Evolutionary conservation across 805 yeast genomes (phyloP).

Genomic region (Barnettozyma sp.): DNA sequence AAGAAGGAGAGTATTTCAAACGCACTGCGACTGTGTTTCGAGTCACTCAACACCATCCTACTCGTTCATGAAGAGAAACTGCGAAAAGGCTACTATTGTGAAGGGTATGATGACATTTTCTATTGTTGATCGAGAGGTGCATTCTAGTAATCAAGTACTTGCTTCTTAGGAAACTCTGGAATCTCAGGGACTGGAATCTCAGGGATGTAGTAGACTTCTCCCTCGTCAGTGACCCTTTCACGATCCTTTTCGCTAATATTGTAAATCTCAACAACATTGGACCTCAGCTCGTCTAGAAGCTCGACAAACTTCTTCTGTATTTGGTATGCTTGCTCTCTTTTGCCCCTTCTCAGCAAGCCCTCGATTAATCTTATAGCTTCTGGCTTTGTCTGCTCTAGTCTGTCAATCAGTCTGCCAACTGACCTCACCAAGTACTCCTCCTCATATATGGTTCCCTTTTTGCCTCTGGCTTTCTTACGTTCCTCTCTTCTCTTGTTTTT

Average conservation of each 20-base stretch:
- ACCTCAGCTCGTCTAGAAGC: constrained; percentile 46
- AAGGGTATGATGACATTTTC: constrained; percentile 5
- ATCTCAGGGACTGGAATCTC: constrained; percentile 69
- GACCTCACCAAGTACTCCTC: constrained; percentile 91
- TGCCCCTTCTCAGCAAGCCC: constrained; percentile 64
- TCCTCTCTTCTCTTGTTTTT: constrained; percentile 94
- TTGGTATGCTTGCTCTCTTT: constrained; percentile 74
- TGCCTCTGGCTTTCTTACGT: constrained; percentile 92
- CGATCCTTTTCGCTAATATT: constrained; percentile 77
- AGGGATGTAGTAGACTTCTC: constrained; percentile 69
- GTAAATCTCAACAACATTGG: constrained; percentile 70
- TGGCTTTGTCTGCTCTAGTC: constrained; percentile 63
- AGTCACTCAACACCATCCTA: constrained; percentile 69
- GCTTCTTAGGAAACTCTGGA: constrained; percentile 52
- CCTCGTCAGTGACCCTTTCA: constrained; percentile 84
- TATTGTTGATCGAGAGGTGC: not conserved
- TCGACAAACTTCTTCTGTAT: constrained; percentile 63
- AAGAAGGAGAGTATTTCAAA: constrained; percentile 83
- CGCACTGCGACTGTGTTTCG: constrained; percentile 69
- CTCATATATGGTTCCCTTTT: constrained; percentile 95
- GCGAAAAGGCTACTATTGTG: constrained; percentile 27
- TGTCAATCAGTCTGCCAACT: constrained; percentile 78
- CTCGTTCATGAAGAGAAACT: constrained; percentile 29
- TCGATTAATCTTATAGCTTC: constrained; percentile 74
- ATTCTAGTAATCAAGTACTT: constrained; percentile 44